Evolutionary conservation across 2,329 filamentous ascomycete genomes (phyloP), one percentile per base, ranked within the genome.

Genomic region (Fusarium algeriense): DNA sequence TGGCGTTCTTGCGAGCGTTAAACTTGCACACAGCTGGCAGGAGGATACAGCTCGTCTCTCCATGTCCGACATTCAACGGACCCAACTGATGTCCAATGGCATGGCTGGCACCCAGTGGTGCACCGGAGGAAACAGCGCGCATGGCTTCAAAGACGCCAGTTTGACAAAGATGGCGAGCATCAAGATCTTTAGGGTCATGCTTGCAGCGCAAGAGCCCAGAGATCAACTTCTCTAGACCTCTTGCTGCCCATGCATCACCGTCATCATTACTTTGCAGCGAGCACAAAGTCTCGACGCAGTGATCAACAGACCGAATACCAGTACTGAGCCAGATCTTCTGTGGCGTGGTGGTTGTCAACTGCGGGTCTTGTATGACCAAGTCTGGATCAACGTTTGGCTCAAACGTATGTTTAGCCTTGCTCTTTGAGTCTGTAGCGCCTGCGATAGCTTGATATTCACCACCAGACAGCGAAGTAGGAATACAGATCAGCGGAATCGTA

Each of bases 1-100:
- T 66, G 26, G 48, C 53, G 15, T 26, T 48, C 8, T 49, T 60
- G 6, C 17, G 6, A 1, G 45, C 46, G 17, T 68, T 68, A 17
- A 52, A 68, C 46, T 54, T 62, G 19, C 57, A 67, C 6, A 67
- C 63, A 4, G 65, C 63, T 2, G 63, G 63, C 7, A 68, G 19
- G 15, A 67, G 52, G 12, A 67, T 40, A 3, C 65, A 67, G 7
- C 63, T 67, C 7, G 63, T 58, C 28, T 54, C 65, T 6, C 63
- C 65, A 12, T 68, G 57, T 0, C 61, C 54, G 6, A 68, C 64
- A 2, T 53, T 64, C 5, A 67, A 34, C 4, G 63, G 63, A 0
- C 63, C 65, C 2, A 63, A 46, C n/a, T 67, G 63, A 30, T 68
- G 65, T 1, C 63, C 65, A n/a, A 63, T 68, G 9, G 65, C 57